Base-by-base conservation (phyloP, 306 rosid species). In the Glycine latifolia region DNA sequence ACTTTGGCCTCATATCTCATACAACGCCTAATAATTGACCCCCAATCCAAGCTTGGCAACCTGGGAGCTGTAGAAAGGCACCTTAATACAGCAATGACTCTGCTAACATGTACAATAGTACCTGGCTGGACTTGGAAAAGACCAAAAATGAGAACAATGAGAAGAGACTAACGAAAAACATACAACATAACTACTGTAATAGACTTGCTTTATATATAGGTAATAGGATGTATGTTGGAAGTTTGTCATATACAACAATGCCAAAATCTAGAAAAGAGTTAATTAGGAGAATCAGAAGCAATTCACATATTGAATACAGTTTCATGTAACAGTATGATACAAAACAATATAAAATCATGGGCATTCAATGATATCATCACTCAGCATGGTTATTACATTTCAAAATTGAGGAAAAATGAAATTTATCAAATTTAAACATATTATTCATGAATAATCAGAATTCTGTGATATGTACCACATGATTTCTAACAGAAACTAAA, bases 61-160 rank as follows among this genome's bases (percentile, higher is more conserved):
- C 98, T 88, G 81, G 98, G 97, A 85, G 98, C 96, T 88, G 88
- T 86, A 81, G 97, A 87, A 79, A 95, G 98, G 86, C 99, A 95
- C 88, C 97, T 87, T 63, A 95, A 69, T 62, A 82, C 85, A 35
- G 95, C 80, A 69, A 66, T 80, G 48, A 90, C 88, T 13, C 83
- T 85, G 85, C 77, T 79, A 62, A 88, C 73, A 48, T 79, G 84
- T 60, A 83, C 41, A 50, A 39, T 58, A 44, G 81, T 55, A 63
- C 88, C 91, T 53, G 86, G 83, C 97, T 90, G 91, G 75, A 88
- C 41, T 65, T 79, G 75, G 81, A 67, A 67, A 77, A 26, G 31
- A 17, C 37, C 73, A 67, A 66, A 75, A 80, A 79, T 73, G 76
- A 82, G 87, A 76, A 74, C 44, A 43, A 78, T 70, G 43, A 69